phyloP scores from a whole-genome alignment of 805 yeast genomes.

The Candida koratica region DNA sequence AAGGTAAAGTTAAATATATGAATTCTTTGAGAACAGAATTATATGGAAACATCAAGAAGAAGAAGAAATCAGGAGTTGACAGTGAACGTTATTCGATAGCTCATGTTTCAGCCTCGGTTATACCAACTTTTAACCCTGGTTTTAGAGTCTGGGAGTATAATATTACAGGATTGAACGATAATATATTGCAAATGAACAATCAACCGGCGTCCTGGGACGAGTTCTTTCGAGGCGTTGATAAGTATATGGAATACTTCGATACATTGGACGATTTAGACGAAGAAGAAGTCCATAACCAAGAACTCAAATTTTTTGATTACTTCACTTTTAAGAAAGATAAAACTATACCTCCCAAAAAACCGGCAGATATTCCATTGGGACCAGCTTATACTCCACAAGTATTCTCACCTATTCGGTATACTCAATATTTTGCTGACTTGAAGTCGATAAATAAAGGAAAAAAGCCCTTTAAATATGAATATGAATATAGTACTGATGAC shows the following conservation, averaged over 20 bases:
- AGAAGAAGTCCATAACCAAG: constrained; percentile 13
- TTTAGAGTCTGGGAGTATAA: constrained; percentile 86
- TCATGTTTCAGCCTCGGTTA: constrained; percentile 66
- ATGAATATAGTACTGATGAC: constrained; percentile 70
- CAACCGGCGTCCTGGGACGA: constrained; percentile 51
- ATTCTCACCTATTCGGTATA: constrained; percentile 68
- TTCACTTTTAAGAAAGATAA: constrained; percentile 42
- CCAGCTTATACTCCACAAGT: constrained; percentile 73
- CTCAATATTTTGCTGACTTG: constrained; percentile 72
- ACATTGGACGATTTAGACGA: constrained; percentile 24
- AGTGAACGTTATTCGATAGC: constrained; percentile 66
- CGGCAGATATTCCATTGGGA: constrained; percentile 52
- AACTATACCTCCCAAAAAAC: constrained; percentile 60
- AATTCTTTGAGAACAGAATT: constrained; percentile 48
- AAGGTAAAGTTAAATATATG: constrained; percentile 63
- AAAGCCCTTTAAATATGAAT: constrained; percentile 50
- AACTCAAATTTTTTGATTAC: constrained; percentile 8
- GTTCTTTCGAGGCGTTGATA: constrained; percentile 50
- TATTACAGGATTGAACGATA: constrained; percentile 47
- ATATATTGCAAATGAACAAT: constrained; percentile 8
- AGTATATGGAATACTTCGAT: constrained; percentile 24
- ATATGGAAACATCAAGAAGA: constrained; percentile 48
- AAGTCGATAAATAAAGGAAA: constrained; percentile 41
- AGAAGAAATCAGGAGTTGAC: constrained; percentile 37
- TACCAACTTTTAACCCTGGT: constrained; percentile 85